Conservation (phyloP, 108 stramenopile genomes). For the Thalassiosira profunda region DNA sequence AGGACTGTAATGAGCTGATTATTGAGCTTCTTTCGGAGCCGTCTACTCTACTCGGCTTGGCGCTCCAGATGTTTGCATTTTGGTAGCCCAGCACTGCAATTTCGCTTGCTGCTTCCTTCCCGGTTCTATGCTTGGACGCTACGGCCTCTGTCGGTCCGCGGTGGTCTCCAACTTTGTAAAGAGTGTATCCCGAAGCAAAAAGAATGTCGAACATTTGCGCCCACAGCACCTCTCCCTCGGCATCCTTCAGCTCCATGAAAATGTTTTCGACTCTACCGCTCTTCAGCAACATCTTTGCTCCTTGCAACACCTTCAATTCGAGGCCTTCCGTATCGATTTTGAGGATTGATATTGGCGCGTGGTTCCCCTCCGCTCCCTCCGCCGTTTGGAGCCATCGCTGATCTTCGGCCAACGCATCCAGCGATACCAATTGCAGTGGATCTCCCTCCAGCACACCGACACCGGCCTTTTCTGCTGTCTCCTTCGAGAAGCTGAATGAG, state of each 20-base stretch:
- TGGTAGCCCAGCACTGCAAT: no score
- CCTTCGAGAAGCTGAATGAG: conserved; percentile 20
- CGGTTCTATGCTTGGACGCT: no score
- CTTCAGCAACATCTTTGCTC: conserved; percentile 35
- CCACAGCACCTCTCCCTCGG: no score
- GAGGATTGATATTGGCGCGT: conserved; percentile 31
- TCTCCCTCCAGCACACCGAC: conserved; percentile 3
- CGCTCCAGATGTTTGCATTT: no score
- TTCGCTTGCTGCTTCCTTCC: no score
- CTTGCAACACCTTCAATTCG: conserved; percentile 32
- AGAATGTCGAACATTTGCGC: no score
- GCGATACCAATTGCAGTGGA: conserved; percentile 19
- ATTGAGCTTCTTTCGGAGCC: no score
- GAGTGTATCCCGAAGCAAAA: no score
- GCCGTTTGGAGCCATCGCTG: conserved; percentile 33
- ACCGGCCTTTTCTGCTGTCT: not conserved
- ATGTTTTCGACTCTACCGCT: conserved; percentile 32
- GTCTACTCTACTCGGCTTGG: no score
- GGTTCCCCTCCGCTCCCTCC: not conserved
- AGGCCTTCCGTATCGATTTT: conserved; percentile 56
- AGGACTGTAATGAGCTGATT: no score
- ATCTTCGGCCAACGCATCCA: conserved; percentile 44
- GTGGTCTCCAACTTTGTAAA: no score
- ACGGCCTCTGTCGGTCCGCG: no score
- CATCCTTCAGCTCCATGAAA: conserved; percentile 45